A percentile compares a stretch with the other conserved stretches of the same genome.
Evolutionary conservation across 1,284 basidiomycete species (phyloP).

Genomic region (Takashimella tepidaria): DNA sequence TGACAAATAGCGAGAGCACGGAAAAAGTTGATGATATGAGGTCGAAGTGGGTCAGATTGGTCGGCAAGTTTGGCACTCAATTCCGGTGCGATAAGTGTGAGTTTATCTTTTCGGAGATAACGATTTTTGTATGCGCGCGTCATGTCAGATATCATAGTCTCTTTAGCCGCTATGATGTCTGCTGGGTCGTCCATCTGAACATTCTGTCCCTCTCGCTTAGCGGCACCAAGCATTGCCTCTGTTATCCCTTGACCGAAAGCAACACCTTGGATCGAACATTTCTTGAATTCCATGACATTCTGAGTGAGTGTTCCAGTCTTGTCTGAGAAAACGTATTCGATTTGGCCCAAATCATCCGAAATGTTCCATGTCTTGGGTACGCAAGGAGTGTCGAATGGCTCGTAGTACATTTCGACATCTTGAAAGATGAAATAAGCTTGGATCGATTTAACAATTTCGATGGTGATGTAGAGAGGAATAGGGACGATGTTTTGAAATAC

Average conservation of each 20-base stretch:
- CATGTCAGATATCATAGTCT: constrained; percentile 72
- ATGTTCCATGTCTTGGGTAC: constrained; percentile 98
- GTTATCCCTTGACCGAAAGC: constrained; percentile 89
- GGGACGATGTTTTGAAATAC: constrained; percentile 98
- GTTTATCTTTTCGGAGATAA: constrained; percentile 72
- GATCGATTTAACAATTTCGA: constrained; percentile 94
- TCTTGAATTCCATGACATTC: constrained; percentile 98
- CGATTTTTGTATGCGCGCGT: constrained; percentile 77
- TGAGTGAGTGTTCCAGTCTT: constrained; percentile 96
- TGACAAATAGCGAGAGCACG: constrained; percentile 87
- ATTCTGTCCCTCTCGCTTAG: constrained; percentile 69
- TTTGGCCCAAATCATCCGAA: constrained; percentile 94
- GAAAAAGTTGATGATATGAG: constrained; percentile 77
- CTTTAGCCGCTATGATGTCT: constrained; percentile 63
- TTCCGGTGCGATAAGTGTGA: constrained; percentile 83
- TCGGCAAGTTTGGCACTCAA: constrained; percentile 72
- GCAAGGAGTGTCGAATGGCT: constrained; percentile 75
- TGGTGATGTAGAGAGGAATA: constrained; percentile 93
- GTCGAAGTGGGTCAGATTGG: constrained; percentile 58
- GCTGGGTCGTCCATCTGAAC: constrained; percentile 65
- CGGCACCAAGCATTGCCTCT: constrained; percentile 88
- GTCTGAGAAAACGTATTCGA: constrained; percentile 96
- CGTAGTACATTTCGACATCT: constrained; percentile 96
- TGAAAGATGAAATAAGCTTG: constrained; percentile 97
- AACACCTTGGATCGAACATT: constrained; percentile 80